Conservation (phyloP, 208 protist genomes). For the Acanthamoeba triangularis region DNA sequence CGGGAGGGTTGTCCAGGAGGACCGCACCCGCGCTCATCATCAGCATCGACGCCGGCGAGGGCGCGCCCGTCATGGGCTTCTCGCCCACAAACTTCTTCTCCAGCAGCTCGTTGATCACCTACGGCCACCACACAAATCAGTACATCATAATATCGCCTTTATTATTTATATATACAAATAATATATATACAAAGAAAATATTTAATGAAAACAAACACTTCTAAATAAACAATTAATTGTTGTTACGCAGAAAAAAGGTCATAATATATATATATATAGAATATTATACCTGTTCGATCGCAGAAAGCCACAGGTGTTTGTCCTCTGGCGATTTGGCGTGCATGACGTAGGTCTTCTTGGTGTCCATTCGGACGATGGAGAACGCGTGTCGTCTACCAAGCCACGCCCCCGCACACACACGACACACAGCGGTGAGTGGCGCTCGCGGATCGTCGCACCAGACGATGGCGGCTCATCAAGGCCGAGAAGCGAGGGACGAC, state of each 20-base stretch:
- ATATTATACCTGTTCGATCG: not conserved
- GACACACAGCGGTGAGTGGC: not conserved
- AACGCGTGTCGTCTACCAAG: not conserved
- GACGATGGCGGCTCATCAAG: not conserved
- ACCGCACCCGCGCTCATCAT: not conserved
- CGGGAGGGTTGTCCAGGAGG: not conserved
- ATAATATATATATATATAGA: too few relatives aligned
- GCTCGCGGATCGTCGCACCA: too few relatives aligned
- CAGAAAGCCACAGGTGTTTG: not conserved
- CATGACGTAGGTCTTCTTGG: conserved; percentile 35
- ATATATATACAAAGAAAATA: too few relatives aligned
- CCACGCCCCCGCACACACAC: not conserved
- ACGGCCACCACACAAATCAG: too few relatives aligned
- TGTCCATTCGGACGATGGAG: not conserved
- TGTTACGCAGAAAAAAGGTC: too few relatives aligned
- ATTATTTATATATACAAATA: too few relatives aligned
- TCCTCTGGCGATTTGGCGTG: not conserved
- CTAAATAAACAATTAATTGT: too few relatives aligned
- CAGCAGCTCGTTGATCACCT: conserved; percentile 22
- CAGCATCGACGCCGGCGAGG: not conserved
- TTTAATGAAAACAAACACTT: too few relatives aligned
- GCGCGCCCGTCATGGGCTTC: conserved; percentile 25
- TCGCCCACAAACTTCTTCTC: conserved; percentile 30
- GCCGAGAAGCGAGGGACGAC: not conserved
- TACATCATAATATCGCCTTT: too few relatives aligned